Conservation (phyloP, 148 eudicot species). For the Arctostaphylos glauca region DNA sequence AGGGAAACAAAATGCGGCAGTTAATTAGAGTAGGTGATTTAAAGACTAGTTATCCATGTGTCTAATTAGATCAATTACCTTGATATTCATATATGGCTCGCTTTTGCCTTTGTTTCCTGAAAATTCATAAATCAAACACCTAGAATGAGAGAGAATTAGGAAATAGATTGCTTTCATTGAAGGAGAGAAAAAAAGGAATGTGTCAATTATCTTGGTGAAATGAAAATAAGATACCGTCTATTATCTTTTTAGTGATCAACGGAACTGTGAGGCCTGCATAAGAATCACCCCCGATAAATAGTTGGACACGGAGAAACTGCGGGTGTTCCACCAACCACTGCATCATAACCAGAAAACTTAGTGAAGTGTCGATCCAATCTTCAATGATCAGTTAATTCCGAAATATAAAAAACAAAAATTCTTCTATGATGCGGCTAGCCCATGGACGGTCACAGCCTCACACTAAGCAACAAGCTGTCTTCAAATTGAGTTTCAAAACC, state of each 20-base stretch:
- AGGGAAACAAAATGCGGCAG: background rate
- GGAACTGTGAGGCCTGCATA: constrained; percentile 30
- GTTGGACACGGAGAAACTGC: constrained; percentile 18
- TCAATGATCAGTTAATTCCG: background rate
- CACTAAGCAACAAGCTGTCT: background rate
- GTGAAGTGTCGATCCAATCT: background rate
- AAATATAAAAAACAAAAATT: background rate
- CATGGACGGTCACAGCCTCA: background rate
- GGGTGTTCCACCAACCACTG: constrained; percentile 37
- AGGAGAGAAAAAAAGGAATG: background rate
- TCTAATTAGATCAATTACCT: constrained; percentile 10
- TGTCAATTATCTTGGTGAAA: background rate
- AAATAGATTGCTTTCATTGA: background rate
- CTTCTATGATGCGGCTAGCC: background rate
- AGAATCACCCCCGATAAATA: constrained; percentile 33
- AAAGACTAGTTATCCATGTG: background rate
- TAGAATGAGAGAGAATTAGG: background rate
- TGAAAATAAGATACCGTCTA: constrained; percentile 17
- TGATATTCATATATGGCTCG: constrained; percentile 20
- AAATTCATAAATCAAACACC: background rate
- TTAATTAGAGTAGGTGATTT: background rate
- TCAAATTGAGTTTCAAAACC: background rate
- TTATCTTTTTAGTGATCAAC: constrained; percentile 17
- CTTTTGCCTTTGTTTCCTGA: constrained; percentile 18
- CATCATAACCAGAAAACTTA: constrained; percentile 9